Percentiles rank a stretch among this genome's conserved stretches.
phyloP scores from a whole-genome alignment of 495 filamentous ascomycete genomes.

The Lophiostoma macrostomum region DNA sequence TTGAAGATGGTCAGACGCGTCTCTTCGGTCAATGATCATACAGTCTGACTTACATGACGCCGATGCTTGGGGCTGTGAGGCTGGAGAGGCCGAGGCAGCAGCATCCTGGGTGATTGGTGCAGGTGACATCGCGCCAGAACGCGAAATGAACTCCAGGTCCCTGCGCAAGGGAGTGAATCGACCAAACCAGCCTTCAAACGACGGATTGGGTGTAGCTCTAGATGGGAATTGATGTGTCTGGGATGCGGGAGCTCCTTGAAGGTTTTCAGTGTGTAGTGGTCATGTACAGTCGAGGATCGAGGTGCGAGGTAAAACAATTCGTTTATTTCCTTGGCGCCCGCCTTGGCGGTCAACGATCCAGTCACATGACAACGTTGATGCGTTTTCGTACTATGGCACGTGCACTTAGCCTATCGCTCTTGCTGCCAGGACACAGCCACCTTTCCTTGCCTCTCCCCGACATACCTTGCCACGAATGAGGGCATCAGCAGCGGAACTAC shows the following conservation, averaged over 20 bases:
- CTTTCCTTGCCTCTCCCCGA: too few species aligned
- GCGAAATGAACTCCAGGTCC: slow-evolving; percentile 13
- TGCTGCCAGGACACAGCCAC: too few species aligned
- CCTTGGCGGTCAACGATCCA: too few species aligned
- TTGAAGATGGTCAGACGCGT: too few species aligned
- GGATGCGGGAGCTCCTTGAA: neutral
- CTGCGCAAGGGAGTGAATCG: neutral
- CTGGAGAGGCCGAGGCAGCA: slow-evolving; percentile 9
- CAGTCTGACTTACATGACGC: too few species aligned
- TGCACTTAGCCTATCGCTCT: too few species aligned
- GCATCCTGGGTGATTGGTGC: slow-evolving; percentile 5
- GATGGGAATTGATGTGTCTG: slow-evolving; percentile 22
- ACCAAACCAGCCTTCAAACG: neutral
- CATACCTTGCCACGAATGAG: too few species aligned
- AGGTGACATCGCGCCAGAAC: slow-evolving; percentile 25
- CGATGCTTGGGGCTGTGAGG: neutral
- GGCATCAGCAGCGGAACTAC: too few species aligned
- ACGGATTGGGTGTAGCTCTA: neutral
- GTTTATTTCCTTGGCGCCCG: too few species aligned
- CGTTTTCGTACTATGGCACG: too few species aligned
- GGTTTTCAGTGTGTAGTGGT: neutral
- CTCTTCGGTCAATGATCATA: too few species aligned
- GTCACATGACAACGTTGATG: too few species aligned
- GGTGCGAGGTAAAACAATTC: slow-evolving; percentile 28
- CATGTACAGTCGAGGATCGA: slow-evolving; percentile 2